Conservation (phyloP, 495 filamentous ascomycete species). For the Lasiosphaeria hispida region DNA sequence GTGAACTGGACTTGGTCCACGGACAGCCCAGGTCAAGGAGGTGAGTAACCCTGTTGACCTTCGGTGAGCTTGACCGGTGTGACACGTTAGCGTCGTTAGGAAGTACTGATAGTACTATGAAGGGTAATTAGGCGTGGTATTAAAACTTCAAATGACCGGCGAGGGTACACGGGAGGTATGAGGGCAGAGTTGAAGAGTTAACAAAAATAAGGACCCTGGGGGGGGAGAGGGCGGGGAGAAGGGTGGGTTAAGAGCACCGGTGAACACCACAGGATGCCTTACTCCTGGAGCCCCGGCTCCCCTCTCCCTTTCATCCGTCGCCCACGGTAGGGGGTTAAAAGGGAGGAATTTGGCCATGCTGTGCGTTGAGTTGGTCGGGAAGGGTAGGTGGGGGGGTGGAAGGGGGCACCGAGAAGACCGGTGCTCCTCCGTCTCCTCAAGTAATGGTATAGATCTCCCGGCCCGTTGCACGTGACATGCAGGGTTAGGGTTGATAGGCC, state of each 20-base stretch:
- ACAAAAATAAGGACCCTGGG: too few relatives aligned
- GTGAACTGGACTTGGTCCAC: too few relatives aligned
- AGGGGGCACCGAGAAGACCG: constrained; percentile 13
- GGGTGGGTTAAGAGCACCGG: too few relatives aligned
- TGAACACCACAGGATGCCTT: too few relatives aligned
- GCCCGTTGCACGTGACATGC: constrained; percentile 6
- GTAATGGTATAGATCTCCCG: constrained; percentile 12
- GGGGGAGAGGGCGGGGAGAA: too few relatives aligned
- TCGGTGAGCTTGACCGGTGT: too few relatives aligned
- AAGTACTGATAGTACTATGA: not conserved
- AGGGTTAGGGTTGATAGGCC: too few relatives aligned
- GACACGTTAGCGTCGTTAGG: not conserved
- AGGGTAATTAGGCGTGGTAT: not conserved
- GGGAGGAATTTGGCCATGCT: constrained; percentile 5
- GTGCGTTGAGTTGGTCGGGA: not conserved
- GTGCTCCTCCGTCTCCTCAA: constrained; percentile 16
- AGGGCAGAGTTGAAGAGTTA: not conserved
- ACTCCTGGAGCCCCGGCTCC: not conserved
- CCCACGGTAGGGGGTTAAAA: constrained; percentile 1
- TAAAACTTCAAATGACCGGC: not conserved
- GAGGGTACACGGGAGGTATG: not conserved
- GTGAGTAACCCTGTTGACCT: too few relatives aligned
- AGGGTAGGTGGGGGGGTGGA: not conserved
- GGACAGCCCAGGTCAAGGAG: too few relatives aligned
- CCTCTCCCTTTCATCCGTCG: constrained; percentile 9